Evolutionary conservation across 2,329 filamentous ascomycete genomes (phyloP), one percentile per base, ranked within the genome.

Genomic region (Microsporum audouinii): DNA sequence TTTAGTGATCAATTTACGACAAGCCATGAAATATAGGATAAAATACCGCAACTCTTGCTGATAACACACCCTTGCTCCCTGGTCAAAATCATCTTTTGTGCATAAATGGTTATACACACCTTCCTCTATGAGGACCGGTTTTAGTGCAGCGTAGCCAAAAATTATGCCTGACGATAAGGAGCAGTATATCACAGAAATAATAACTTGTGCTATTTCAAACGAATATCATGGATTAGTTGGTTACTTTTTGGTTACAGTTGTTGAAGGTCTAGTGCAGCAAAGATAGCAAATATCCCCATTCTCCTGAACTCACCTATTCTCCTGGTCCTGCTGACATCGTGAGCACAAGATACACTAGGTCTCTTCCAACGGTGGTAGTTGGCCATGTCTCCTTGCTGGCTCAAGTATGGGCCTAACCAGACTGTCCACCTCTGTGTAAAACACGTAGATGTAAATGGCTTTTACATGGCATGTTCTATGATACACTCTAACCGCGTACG

Each of bases 71-170:
- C 76, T 75, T 0, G 78, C 75, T 2, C 76, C 76, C 3, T 77
- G 70, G 1, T 79, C 72, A 23, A 83, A 61, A 68, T 83, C 79
- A 56, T 80, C 72, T 59, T 76, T 63, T 5, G 78, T 81, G 69
- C 89, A 94, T 38, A 79, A 73, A 57, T 88, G 79, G 45, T 78
- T 78, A 71, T 91, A 92, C 7, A 88, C 86, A 2, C 85, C 85
- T 70, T 91, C 86, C 10, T 79, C 74, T 63, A 91, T 87, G 31
- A 95, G 78, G 6, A 94, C 82, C 0, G 89, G 89, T 71, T 94
- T 95, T 66, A 95, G 79, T 10, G 89, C 89, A 12, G 89, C 89
- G 72, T 89, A 95, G 38, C 89, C 89, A 73, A 94, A 94, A 17
- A 94, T 84, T 45, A 91, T 78, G 1, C 89, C 91, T 3, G 90